Evolutionary conservation across 108 stramenopile species (phyloP).

Genomic region (Cyclotella atomus): DNA sequence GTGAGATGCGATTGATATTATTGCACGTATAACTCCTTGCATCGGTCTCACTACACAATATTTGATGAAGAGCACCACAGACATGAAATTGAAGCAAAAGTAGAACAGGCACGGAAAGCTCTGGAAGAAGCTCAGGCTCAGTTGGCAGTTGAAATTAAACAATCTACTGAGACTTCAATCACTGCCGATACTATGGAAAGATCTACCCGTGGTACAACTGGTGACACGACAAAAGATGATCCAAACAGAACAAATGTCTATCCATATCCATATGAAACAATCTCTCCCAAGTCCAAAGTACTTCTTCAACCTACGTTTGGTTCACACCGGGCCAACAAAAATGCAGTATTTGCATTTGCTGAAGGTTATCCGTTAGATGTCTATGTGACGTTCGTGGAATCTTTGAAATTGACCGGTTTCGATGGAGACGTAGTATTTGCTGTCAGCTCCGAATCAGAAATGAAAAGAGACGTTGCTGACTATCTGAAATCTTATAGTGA

Average conservation of each 20-base stretch:
- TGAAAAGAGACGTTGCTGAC: constrained; percentile 13
- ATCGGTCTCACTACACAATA: neutral
- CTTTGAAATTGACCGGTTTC: constrained; percentile 58
- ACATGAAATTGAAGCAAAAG: neutral
- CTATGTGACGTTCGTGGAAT: constrained; percentile 55
- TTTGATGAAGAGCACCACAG: neutral
- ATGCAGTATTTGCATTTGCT: constrained; percentile 47
- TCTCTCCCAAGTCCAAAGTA: constrained; percentile 8
- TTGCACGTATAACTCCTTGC: neutral
- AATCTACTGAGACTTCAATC: neutral
- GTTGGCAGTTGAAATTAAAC: neutral
- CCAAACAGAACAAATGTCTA: neutral
- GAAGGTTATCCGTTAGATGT: constrained; percentile 36
- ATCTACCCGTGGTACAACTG: neutral
- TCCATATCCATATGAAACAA: constrained; percentile 11
- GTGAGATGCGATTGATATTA: neutral
- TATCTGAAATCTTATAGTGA: constrained; percentile 31
- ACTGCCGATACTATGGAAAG: neutral
- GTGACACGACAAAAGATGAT: neutral
- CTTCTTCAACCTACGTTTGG: constrained; percentile 32
- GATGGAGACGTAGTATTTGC: constrained; percentile 62
- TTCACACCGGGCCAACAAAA: constrained; percentile 30
- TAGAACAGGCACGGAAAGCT: neutral
- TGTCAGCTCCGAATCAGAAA: constrained; percentile 31
- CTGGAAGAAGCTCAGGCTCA: neutral